A percentile compares a stretch with the other conserved stretches of the same genome.
These are phyloP conservation scores for Sporothrix sp. DNA, from an alignment of 2,329 filamentous ascomycete species.

Conservation along the genomic window DNA sequence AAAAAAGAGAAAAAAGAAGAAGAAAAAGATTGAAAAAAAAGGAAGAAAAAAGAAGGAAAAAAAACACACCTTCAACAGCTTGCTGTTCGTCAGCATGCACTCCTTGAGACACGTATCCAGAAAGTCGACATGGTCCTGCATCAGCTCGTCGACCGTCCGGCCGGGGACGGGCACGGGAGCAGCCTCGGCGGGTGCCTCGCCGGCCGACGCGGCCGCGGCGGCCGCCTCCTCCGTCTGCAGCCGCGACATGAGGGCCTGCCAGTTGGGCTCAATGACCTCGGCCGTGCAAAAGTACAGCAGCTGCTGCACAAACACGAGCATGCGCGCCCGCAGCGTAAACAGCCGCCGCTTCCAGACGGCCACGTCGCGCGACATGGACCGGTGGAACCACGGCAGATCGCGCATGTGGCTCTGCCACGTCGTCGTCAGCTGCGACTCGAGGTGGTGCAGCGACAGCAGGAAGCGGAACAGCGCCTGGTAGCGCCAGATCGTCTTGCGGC, in stretches of 20 bases:
- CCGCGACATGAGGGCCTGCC: slow-evolving; percentile 85
- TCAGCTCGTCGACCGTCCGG: slow-evolving; percentile 88
- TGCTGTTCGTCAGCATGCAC: slow-evolving; percentile 97
- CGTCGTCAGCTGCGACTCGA: slow-evolving; percentile 76
- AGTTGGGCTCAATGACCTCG: slow-evolving; percentile 96
- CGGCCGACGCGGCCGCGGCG: slow-evolving; percentile 22
- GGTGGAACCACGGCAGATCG: slow-evolving; percentile 70
- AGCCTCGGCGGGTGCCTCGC: slow-evolving; percentile 16
- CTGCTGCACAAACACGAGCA: slow-evolving; percentile 96
- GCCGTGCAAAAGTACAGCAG: slow-evolving; percentile 93
- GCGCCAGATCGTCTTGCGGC: slow-evolving; percentile 89
- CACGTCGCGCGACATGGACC: slow-evolving; percentile 59
- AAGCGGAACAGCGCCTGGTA: slow-evolving; percentile 97
- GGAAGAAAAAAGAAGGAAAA: not conserved
- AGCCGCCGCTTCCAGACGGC: slow-evolving; percentile 90
- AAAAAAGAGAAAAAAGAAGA: slow-evolving; percentile 30
- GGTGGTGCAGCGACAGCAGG: slow-evolving; percentile 75
- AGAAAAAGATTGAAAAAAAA: not conserved
- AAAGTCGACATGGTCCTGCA: slow-evolving; percentile 99
- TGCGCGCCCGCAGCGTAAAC: slow-evolving; percentile 83
- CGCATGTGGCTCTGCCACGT: slow-evolving; percentile 89
- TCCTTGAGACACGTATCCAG: slow-evolving; percentile 96
- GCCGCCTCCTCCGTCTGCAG: slow-evolving; percentile 51
- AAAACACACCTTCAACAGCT: slow-evolving; percentile 65
- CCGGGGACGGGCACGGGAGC: slow-evolving; percentile 23